phyloP scores from a whole-genome alignment of 2,329 filamentous ascomycete species.

The Tolypocladium album region DNA sequence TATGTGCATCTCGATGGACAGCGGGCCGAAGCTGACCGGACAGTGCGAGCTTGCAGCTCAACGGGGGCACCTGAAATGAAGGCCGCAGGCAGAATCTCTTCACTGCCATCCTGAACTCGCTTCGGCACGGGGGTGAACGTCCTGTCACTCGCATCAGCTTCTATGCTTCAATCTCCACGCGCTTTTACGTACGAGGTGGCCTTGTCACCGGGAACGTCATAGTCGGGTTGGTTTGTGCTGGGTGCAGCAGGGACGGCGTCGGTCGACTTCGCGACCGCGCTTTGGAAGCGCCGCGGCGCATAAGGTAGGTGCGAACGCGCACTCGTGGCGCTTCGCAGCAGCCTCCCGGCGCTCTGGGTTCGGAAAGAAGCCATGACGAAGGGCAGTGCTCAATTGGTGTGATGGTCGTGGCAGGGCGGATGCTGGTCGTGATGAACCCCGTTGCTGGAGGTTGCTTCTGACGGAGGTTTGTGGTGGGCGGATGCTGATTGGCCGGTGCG shows the following conservation, averaged over 20 bases:
- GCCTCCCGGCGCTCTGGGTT: conserved; percentile 38
- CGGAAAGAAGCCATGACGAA: conserved; percentile 56
- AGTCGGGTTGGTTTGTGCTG: conserved; percentile 63
- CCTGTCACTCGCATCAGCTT: conserved; percentile 31
- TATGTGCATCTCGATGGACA: not conserved
- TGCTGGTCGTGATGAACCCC: conserved; percentile 3
- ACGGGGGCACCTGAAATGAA: conserved; percentile 85
- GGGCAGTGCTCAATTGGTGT: conserved; percentile 14
- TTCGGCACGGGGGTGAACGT: conserved; percentile 86
- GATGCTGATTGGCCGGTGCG: conserved; percentile 30
- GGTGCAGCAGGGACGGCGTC: conserved; percentile 25
- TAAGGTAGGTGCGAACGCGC: conserved; percentile 27
- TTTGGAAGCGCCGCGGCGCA: conserved; percentile 43
- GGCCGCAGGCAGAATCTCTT: conserved; percentile 70
- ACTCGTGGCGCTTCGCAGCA: conserved; percentile 36
- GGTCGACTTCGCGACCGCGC: conserved; percentile 34
- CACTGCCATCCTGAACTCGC: conserved; percentile 81
- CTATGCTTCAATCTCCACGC: no score
- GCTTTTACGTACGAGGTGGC: conserved; percentile 63
- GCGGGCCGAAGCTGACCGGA: conserved; percentile 53
- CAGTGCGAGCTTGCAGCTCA: conserved; percentile 86
- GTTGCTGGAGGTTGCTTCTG: conserved; percentile 3
- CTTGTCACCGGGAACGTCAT: conserved; percentile 71
- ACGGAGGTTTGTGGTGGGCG: conserved; percentile 11
- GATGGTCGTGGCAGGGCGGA: conserved; percentile 18